Evolutionary conservation across 768 basidiomycete species (phyloP).

Genomic region (Tylopilus sp.): DNA sequence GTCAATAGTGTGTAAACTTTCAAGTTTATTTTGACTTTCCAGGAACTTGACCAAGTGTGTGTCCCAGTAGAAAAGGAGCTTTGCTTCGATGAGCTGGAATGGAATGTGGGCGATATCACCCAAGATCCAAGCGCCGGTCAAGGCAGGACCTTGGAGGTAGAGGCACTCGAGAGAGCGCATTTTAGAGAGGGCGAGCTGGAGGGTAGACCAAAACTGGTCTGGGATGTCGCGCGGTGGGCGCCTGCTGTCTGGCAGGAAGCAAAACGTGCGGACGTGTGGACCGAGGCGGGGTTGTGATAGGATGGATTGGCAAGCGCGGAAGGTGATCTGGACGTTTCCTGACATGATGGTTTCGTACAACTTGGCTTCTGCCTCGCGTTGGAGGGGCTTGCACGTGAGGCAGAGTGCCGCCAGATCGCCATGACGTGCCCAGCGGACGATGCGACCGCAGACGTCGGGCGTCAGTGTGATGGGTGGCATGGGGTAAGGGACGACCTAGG

Average conservation of each 20-base stretch:
- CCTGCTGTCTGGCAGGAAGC: constrained; percentile 36
- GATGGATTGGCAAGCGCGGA: constrained; percentile 40
- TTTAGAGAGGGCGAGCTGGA: constrained; percentile 41
- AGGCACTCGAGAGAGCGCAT: constrained; percentile 46
- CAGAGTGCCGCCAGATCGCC: constrained; percentile 43
- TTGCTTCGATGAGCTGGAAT: constrained; percentile 50
- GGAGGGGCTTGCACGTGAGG: constrained; percentile 44
- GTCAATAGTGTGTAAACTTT: constrained; percentile 32
- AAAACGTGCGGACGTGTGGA: constrained; percentile 41
- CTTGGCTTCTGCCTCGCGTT: constrained; percentile 43
- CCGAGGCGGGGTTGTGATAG: constrained; percentile 35
- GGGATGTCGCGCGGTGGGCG: constrained; percentile 23
- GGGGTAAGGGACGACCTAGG: background rate
- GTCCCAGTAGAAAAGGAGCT: constrained; percentile 51
- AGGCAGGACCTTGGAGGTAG: constrained; percentile 38
- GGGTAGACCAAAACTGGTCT: constrained; percentile 40
- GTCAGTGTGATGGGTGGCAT: constrained; percentile 30
- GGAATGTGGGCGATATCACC: constrained; percentile 34
- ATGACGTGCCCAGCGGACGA: constrained; percentile 36
- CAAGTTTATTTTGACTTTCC: constrained; percentile 42
- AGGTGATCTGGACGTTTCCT: constrained; percentile 33
- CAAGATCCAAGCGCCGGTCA: constrained; percentile 45
- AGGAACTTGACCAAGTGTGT: constrained; percentile 44
- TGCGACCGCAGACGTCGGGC: constrained; percentile 40
- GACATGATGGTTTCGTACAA: constrained; percentile 44